A percentile compares a stretch with the other conserved stretches of the same genome.
These are phyloP conservation scores for Hypomontagnella submonticulosa DNA, from an alignment of 495 filamentous ascomycete species.

Conservation along the genomic window DNA sequence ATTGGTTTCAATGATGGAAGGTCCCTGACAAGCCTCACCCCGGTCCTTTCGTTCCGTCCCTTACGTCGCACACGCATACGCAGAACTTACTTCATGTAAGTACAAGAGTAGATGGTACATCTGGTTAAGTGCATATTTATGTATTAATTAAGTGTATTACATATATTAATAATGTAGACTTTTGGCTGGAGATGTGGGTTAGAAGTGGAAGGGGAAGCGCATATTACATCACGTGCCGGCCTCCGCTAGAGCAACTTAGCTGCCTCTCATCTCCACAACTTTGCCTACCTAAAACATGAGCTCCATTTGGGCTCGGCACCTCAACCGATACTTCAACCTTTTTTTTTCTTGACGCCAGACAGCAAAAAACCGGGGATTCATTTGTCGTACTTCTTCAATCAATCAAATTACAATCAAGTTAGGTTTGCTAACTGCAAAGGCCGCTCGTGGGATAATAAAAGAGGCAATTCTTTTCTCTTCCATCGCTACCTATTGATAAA, in stretches of 20 bases:
- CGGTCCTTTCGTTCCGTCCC: too few relatives aligned
- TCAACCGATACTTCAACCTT: conserved; percentile 33
- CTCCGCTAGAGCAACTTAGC: not conserved
- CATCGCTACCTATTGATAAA: too few relatives aligned
- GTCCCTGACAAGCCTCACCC: too few relatives aligned
- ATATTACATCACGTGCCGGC: conserved; percentile 13
- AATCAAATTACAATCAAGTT: not conserved
- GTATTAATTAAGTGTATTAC: too few relatives aligned
- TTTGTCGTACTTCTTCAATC: conserved; percentile 24
- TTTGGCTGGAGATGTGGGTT: too few relatives aligned
- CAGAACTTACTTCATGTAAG: too few relatives aligned
- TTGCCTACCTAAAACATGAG: conserved; percentile 24
- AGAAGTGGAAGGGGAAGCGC: too few relatives aligned
- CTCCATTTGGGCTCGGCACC: conserved; percentile 37
- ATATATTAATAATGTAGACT: too few relatives aligned
- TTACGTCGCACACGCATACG: too few relatives aligned
- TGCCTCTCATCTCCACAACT: conserved; percentile 27
- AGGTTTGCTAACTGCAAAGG: conserved; percentile 13
- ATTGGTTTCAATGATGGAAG: too few relatives aligned
- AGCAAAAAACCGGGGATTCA: conserved; percentile 19
- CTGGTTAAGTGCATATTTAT: too few relatives aligned
- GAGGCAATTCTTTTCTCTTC: not conserved
- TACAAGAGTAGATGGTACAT: too few relatives aligned
- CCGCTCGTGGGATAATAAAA: not conserved
- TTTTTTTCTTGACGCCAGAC: conserved; percentile 20